Percentiles rank a stretch among this genome's conserved stretches.
phyloP scores from a whole-genome alignment of 1,139 yeast species.

The Scheffersomyces lignicola region DNA sequence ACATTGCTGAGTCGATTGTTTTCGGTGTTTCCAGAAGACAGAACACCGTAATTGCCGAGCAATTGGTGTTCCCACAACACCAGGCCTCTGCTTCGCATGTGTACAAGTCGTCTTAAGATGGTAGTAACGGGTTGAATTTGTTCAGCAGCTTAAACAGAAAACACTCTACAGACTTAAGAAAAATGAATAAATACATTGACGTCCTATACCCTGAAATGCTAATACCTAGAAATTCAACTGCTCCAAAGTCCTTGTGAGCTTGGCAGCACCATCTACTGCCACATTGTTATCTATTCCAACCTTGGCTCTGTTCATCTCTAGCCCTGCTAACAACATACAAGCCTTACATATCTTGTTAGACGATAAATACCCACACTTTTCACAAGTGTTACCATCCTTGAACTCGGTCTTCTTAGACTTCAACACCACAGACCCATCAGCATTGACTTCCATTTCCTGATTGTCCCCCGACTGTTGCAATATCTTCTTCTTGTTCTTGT shows the following conservation, averaged over 20 bases:
- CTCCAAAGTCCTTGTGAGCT: conserved; percentile 64
- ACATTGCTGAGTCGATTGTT: conserved; percentile 51
- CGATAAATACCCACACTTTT: conserved; percentile 87
- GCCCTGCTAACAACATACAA: conserved; percentile 81
- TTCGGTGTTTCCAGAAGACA: conserved; percentile 49
- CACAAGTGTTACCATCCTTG: conserved; percentile 73
- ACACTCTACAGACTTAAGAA: no score
- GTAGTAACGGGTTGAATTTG: not conserved
- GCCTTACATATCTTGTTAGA: conserved; percentile 91
- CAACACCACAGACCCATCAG: conserved; percentile 61
- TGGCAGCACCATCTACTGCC: conserved; percentile 66
- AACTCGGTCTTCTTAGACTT: conserved; percentile 22
- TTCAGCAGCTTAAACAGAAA: not conserved
- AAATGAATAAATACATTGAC: no score
- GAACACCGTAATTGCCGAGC: conserved; percentile 52
- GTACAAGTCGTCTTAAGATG: conserved; percentile 18
- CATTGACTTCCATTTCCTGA: conserved; percentile 50
- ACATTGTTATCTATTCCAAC: conserved; percentile 52
- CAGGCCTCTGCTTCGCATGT: conserved; percentile 63
- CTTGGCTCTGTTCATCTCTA: conserved; percentile 73
- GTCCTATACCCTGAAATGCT: not conserved
- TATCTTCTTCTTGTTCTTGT: conserved; percentile 28
- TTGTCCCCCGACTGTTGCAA: conserved; percentile 1
- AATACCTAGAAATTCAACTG: conserved; percentile 53
- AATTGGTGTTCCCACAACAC: conserved; percentile 48